Base-by-base conservation (phyloP, 805 yeast genomes). In the Zygosaccharomyces bisporus region DNA sequence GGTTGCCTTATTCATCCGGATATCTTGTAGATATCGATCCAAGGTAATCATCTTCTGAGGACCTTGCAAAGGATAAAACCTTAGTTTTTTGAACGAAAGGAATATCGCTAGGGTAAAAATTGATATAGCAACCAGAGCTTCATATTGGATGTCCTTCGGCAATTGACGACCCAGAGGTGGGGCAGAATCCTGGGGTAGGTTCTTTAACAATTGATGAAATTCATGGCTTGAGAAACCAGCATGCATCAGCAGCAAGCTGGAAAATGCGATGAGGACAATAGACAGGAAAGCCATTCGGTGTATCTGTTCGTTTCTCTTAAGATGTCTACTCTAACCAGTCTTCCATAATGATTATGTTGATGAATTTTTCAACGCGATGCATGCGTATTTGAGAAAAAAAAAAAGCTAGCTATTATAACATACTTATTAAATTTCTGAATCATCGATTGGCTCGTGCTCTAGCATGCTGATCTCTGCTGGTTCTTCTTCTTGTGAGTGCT, bases 151-250 rank as follows among this genome's bases (percentile, higher is more conserved):
- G 39, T 65, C 68, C 18, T 43, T 25, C 12, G 69, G 68, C 29
- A 63, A 34, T 9, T 20, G 25, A 6, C 30, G 18, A 9, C 13
- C 20, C 2, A 17, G 19, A 3, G 13, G 19, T 8, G 43, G 17
- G 12, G 39, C 17, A 2, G 46, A n/a, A 3, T 47, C 49, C 17
- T 34, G 33, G 8, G 50, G 37, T 4, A 49, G 29, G 32, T 48
- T 55, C 23, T 55, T 54, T 10, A 55, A n/a, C 16, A 61, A 36
- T 34, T 55, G 61, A 39, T 60, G 56, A 40, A 58, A 65, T 44
- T 64, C 67, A 44, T 60, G 61, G 18, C 66, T 61, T 7, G 67
- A 61, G 41, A 59, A 62, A 1, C 61, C 68, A 6, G 68, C 50
- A 46, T 65, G 69, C 6, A 44, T 16, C 14, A 48, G 21, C 20